These are phyloP conservation scores for Acrodontium crateriforme DNA, from an alignment of 2,329 filamentous ascomycete species.

Conservation along the genomic window DNA sequence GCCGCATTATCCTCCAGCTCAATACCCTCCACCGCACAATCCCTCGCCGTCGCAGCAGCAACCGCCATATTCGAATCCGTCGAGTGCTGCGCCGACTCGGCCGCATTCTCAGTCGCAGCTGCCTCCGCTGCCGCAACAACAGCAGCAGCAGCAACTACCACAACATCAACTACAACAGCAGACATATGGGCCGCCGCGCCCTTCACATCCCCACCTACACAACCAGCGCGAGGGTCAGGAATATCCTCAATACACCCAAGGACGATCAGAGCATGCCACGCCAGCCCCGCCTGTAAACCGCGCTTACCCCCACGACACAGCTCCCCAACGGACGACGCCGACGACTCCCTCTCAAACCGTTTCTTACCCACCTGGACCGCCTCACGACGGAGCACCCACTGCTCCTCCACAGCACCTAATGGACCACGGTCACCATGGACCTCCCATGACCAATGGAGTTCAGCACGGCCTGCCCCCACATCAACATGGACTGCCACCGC, in stretches of 20 bases:
- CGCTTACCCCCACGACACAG: slow-evolving; percentile 20
- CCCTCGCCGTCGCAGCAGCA: slow-evolving; percentile 6
- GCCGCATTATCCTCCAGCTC: slow-evolving; percentile 3
- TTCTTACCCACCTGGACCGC: slow-evolving; percentile 9
- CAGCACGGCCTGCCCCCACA: slow-evolving; percentile 11
- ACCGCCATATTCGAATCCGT: too few species aligned
- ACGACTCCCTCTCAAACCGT: slow-evolving; percentile 20
- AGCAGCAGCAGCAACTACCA: slow-evolving; percentile 9
- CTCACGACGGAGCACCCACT: slow-evolving; percentile 13
- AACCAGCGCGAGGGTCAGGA: slow-evolving; percentile 15
- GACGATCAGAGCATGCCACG: slow-evolving; percentile 23
- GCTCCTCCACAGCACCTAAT: slow-evolving; percentile 12
- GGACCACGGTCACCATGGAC: slow-evolving; percentile 20
- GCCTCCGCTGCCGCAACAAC: slow-evolving; percentile 8
- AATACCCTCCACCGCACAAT: slow-evolving; percentile 6
- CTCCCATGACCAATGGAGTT: slow-evolving; percentile 16
- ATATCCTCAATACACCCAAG: too few species aligned
- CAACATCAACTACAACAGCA: slow-evolving; percentile 8
- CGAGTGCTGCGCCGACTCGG: slow-evolving; percentile 4
- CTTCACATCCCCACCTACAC: slow-evolving; percentile 17
- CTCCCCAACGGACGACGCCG: slow-evolving; percentile 19
- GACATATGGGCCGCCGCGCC: slow-evolving; percentile 11
- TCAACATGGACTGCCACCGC: slow-evolving; percentile 10
- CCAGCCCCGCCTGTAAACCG: slow-evolving; percentile 19
- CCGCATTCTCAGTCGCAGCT: slow-evolving; percentile 7